Conservation (phyloP, 768 basidiomycete genomes). For the Agrocybe pediades region DNA sequence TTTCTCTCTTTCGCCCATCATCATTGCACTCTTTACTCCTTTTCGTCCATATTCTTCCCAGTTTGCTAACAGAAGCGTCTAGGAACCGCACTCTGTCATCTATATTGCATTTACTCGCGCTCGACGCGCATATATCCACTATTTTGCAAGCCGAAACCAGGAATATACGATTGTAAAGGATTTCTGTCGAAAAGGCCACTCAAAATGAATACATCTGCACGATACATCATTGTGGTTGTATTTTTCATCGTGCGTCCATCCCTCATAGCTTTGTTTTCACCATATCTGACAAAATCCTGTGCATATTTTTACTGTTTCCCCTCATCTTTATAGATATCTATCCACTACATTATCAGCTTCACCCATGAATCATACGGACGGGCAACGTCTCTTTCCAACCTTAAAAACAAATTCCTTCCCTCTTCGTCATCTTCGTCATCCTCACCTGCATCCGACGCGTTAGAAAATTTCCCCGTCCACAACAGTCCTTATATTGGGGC, state of each 20-base stretch:
- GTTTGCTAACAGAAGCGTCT: too few relatives aligned
- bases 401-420: slow-evolving; percentile 25
- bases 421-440: background rate
- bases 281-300: slow-evolving; percentile 8
- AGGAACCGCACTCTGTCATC: too few relatives aligned
- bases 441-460: background rate
- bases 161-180: too few relatives aligned
- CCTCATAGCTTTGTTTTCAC: background rate
- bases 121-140: too few relatives aligned
- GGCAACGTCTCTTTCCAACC: slow-evolving; percentile 42
- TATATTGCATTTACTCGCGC: too few relatives aligned
- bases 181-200: background rate
- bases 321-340: slow-evolving; percentile 21
- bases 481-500: slow-evolving; percentile 7
- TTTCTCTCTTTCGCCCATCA: too few relatives aligned
- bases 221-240: slow-evolving; percentile 36
- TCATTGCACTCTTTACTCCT: too few relatives aligned
- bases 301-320: background rate
- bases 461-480: slow-evolving; percentile 20
- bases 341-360: slow-evolving; percentile 53
- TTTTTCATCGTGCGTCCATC: slow-evolving; percentile 29
- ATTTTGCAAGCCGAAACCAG: too few relatives aligned
- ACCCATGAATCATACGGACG: slow-evolving; percentile 52
- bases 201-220: slow-evolving; percentile 31
- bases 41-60: too few relatives aligned